Conservation (phyloP, 192 early-diverging fungal species). For the Piromyces finnis region DNA sequence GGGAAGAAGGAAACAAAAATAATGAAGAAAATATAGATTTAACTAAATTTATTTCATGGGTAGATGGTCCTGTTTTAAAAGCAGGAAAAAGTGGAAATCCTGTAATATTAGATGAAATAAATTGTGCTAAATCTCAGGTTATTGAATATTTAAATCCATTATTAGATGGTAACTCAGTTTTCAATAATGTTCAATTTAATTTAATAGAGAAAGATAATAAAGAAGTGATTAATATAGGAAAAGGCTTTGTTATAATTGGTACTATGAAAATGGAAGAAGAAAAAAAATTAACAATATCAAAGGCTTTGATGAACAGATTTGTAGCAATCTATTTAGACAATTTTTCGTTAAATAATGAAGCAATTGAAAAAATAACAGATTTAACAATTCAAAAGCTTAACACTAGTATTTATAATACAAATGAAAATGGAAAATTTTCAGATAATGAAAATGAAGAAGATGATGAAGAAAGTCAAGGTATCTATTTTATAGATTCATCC, state of each 20-base stretch:
- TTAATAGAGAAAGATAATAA: background rate
- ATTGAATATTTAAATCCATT: background rate
- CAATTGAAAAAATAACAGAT: background rate
- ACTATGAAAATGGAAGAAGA: background rate
- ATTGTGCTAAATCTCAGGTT: background rate
- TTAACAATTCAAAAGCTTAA: background rate
- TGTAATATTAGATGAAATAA: background rate
- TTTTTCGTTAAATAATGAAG: background rate
- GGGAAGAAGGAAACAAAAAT: background rate
- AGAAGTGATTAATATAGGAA: background rate
- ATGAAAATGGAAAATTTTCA: background rate
- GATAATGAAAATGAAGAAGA: background rate
- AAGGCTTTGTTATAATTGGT: background rate
- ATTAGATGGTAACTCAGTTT: background rate
- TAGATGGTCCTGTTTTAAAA: background rate
- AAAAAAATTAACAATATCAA: background rate
- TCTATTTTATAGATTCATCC: background rate
- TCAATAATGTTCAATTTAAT: background rate
- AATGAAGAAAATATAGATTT: background rate
- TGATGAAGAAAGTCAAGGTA: background rate
- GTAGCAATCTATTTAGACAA: background rate
- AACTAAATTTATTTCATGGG: background rate
- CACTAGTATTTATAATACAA: too few relatives aligned
- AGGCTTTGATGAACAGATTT: background rate
- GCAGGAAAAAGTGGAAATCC: background rate